A percentile compares a stretch with the other conserved stretches of the same genome.
Conservation (phyloP, 352 stramenopile genomes). For the Phytophthora melonis region DNA sequence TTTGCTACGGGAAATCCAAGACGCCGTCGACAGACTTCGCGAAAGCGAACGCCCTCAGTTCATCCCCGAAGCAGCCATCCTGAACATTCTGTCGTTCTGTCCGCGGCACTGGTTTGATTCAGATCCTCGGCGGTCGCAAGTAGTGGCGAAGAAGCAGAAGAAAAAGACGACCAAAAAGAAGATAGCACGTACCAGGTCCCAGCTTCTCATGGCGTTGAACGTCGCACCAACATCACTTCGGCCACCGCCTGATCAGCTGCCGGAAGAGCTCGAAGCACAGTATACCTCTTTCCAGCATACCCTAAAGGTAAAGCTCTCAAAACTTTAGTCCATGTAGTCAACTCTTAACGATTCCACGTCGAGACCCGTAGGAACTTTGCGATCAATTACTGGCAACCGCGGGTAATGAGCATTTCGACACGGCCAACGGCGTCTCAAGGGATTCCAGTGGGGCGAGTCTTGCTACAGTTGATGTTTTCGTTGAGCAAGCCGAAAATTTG, state of each 20-base stretch:
- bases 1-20: slow-evolving; percentile 42
- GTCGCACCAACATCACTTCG: slow-evolving; percentile 38
- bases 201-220: background rate
- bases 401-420: slow-evolving; percentile 43
- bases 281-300: slow-evolving; percentile 35
- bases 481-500: slow-evolving; percentile 61
- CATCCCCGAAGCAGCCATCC: slow-evolving; percentile 42
- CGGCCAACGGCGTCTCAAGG: slow-evolving; percentile 37
- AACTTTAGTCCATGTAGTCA: background rate
- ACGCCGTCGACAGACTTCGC: slow-evolving; percentile 42
- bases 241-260: slow-evolving; percentile 42
- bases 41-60: slow-evolving; percentile 34
- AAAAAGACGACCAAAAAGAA: background rate
- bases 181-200: background rate
- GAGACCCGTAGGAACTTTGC: slow-evolving; percentile 31
- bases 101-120: slow-evolving; percentile 68
- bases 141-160: slow-evolving; percentile 12
- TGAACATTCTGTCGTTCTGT: slow-evolving; percentile 63
- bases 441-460: slow-evolving; percentile 40
- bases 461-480: slow-evolving; percentile 46
- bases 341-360: background rate
- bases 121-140: background rate
- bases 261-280: slow-evolving; percentile 38
- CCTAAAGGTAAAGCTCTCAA: slow-evolving; percentile 40
- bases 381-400: slow-evolving; percentile 25